These are phyloP conservation scores for Cyanidiococcus yangmingshanensis DNA, from an alignment of 23 red algal genomes.

Conservation along the genomic window DNA sequence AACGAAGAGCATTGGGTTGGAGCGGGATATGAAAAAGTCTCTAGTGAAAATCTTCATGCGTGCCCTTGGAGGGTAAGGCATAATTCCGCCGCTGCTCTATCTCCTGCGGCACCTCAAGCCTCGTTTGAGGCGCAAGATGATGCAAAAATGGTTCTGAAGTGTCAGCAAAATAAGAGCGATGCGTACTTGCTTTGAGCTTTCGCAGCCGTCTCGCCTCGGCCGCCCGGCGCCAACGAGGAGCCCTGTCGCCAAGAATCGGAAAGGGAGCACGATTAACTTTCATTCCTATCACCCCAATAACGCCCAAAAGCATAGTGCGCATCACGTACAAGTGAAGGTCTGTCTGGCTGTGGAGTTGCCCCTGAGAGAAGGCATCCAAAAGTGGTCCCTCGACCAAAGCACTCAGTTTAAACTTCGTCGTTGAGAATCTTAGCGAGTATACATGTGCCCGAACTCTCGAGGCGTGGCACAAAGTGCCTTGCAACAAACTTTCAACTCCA, in stretches of 20 bases:
- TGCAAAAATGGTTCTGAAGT: neutral
- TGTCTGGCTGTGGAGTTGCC: neutral
- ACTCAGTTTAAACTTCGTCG: too few species aligned
- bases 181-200: neutral
- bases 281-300: slow-evolving; percentile 6
- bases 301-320: neutral
- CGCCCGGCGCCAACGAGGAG: neutral
- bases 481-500: too few species aligned
- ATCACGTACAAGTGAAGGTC: neutral
- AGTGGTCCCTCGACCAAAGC: neutral
- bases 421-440: too few species aligned
- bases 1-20: too few species aligned
- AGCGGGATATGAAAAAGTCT: too few species aligned
- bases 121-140: neutral
- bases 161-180: neutral
- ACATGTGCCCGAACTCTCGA: too few species aligned
- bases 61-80: too few species aligned
- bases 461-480: too few species aligned
- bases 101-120: neutral
- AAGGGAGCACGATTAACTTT: neutral
- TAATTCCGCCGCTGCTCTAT: too few species aligned
- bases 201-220: neutral
- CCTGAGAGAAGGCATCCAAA: neutral
- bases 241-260: neutral
- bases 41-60: too few species aligned